Percentiles rank a stretch among this genome's conserved stretches.
These are phyloP conservation scores for Trifolium repens DNA, from an alignment of 306 rosid species.

Conservation along the genomic window DNA sequence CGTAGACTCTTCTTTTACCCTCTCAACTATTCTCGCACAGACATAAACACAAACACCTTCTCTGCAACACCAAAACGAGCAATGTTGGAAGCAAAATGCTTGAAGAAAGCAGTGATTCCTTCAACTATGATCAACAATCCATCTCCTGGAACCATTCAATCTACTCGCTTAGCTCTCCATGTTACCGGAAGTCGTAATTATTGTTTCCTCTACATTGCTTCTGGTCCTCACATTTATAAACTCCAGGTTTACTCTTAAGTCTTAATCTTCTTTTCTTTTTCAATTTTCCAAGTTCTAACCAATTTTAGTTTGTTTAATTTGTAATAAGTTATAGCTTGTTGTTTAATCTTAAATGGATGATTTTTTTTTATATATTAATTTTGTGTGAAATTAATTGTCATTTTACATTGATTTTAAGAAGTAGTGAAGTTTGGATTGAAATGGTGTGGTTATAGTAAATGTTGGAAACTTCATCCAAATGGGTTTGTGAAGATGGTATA, in stretches of 20 bases:
- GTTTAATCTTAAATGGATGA: background rate
- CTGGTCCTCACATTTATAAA: constrained; percentile 69
- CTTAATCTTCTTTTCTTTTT: background rate
- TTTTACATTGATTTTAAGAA: background rate
- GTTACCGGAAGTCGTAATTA: constrained; percentile 53
- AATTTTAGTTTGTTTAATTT: background rate
- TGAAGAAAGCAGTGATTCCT: constrained; percentile 77
- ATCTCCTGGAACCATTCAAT: constrained; percentile 82
- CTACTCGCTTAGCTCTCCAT: constrained; percentile 88
- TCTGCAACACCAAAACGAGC: constrained; percentile 4
- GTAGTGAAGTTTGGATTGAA: background rate
- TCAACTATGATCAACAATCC: constrained; percentile 64
- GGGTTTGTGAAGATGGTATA: background rate
- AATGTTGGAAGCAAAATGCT: constrained; percentile 68
- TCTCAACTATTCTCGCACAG: no score
- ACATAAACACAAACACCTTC: constrained; percentile 9
- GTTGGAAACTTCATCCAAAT: constrained; percentile 3
- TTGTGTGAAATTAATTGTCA: background rate
- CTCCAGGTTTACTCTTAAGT: constrained; percentile 54
- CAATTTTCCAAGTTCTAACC: background rate
- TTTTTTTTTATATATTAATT: background rate
- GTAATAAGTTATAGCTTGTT: background rate
- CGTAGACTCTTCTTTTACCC: no score
- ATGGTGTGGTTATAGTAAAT: background rate
- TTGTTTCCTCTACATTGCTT: constrained; percentile 74